Evolutionary conservation across 305 asterid species (phyloP), one percentile per base, ranked within the genome.

Genomic region (Fraxinus nigra): DNA sequence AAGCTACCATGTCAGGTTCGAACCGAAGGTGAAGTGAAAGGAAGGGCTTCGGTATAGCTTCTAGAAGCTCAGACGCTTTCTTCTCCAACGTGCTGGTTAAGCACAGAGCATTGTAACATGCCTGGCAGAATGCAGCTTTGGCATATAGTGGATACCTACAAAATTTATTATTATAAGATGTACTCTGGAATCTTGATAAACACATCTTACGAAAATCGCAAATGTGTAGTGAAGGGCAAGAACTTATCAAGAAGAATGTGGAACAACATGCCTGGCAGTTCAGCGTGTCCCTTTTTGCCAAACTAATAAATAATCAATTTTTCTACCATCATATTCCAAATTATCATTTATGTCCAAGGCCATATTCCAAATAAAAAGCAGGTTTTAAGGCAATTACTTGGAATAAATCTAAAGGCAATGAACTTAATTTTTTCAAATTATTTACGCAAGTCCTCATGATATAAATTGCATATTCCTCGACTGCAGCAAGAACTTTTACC

Each of bases 1-100:
- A 94, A 38, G 97, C 97, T 78, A 93, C 98, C 98, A 94, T 97
- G 91, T 94, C 99, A 0, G 98, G 99, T 88, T 97, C 99, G 75
- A 94, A 97, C n/a, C 99, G 95, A 26, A 97, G 99, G 91, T 97
- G 98, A 77, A 97, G 99, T 11, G 98, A 83, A 59, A 97, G 93
- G 89, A 94, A 97, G 82, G 99, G 99, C 85, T 94, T 97, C 16
- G 99, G 99, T 86, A 97, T 94, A 79, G 98, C 96, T 85, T 86
- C 84, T 79, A 97, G 91, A 87, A 97, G 97, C 82, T 91, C 91
- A 5, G 86, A 48, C 20, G 90, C 95, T 89, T 97, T 92, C 88
- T 88, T 87, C 87, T 92, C 92, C 85, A 94, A 80, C 74, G 81
- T 76, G 28, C 82, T 40, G 38, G 93, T 91, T 72, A 97, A 89